Evolutionary conservation across 176 grass and related monocot genomes (phyloP), one percentile per base, ranked within the genome.

Genomic region (Poa annua): DNA sequence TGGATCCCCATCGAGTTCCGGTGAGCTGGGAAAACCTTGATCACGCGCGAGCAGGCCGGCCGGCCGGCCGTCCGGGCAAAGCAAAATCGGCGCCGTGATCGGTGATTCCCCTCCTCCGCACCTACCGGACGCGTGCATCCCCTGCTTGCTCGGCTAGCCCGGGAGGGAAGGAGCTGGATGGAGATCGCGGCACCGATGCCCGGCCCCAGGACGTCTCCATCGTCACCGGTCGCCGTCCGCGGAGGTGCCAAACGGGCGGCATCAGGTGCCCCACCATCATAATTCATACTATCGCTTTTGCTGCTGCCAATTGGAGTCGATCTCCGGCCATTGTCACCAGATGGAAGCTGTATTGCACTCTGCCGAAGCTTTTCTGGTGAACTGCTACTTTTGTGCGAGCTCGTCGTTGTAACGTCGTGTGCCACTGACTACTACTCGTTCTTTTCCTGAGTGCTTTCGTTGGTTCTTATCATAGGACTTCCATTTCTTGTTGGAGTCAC

Each of bases 31-130:
- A 63, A 6, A 16, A 16, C 48, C 3, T 15, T 55, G 4, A 26
- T 6, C 41, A 0, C 7, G 11, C 26, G 2, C 29, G 29, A 29
- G 29, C 29, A 29, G 29, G 29, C 29, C 29, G 29, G 29, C 29
- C 29, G 29, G 29, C 32, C 47, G 39, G 24, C 4, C 20, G n/a
- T n/a, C n/a, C n/a, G n/a, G n/a, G n/a, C n/a, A n/a, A 11, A 12
- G 22, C 48, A 7, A 3, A 45, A 61, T 17, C 19, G 24, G 81
- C 49, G 74, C 63, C 63, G 38, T 11, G 74, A 59, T 85, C 63
- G 51, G 38, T 11, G 74, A 59, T 85, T 56, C 63, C 64, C 38
- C 42, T 57, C 66, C 54, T 57, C 66, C 54, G 75, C 56, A 32
- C 76, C 38, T 29, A 15, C 53, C 41, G 12, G 14, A 3, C 64